Evolutionary conservation across 140 eudicot genomes (phyloP).

Genomic region (Bidens hawaiensis): DNA sequence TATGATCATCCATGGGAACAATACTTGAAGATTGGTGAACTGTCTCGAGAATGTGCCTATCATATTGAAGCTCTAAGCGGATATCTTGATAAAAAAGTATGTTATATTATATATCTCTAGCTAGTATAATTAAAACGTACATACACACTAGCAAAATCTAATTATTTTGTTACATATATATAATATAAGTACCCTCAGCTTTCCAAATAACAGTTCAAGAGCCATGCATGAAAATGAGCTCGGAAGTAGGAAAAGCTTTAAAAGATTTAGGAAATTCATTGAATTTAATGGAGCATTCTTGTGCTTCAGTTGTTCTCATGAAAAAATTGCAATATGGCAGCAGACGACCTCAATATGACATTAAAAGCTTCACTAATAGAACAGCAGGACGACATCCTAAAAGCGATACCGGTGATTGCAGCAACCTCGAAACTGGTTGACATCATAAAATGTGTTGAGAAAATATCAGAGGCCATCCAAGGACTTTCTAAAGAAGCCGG

Average conservation of each 20-base stretch:
- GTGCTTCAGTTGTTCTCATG: slow-evolving; percentile 25
- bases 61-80: slow-evolving; percentile 61
- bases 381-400: slow-evolving; percentile 22
- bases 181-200: slow-evolving; percentile 36
- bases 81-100: slow-evolving; percentile 44
- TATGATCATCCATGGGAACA: slow-evolving; percentile 76
- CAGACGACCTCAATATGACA: slow-evolving; percentile 26
- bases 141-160: no score
- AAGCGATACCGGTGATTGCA: slow-evolving; percentile 33
- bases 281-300: slow-evolving; percentile 37
- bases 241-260: slow-evolving; percentile 50
- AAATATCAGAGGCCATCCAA: slow-evolving; percentile 14
- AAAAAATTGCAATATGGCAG: slow-evolving; percentile 29
- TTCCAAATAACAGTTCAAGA: slow-evolving; percentile 34
- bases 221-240: slow-evolving; percentile 43
- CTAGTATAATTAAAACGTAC: no score
- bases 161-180: background rate
- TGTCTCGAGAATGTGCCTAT: slow-evolving; percentile 65
- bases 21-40: slow-evolving; percentile 54
- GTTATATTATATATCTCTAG: background rate
- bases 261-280: slow-evolving; percentile 42
- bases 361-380: slow-evolving; percentile 18
- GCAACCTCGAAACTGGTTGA: slow-evolving; percentile 38
- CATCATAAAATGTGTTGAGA: slow-evolving; percentile 29
- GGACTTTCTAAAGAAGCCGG: slow-evolving; percentile 41